phyloP scores from a whole-genome alignment of 441 rosid genomes.

The Pelargonium myrrhifolium region DNA sequence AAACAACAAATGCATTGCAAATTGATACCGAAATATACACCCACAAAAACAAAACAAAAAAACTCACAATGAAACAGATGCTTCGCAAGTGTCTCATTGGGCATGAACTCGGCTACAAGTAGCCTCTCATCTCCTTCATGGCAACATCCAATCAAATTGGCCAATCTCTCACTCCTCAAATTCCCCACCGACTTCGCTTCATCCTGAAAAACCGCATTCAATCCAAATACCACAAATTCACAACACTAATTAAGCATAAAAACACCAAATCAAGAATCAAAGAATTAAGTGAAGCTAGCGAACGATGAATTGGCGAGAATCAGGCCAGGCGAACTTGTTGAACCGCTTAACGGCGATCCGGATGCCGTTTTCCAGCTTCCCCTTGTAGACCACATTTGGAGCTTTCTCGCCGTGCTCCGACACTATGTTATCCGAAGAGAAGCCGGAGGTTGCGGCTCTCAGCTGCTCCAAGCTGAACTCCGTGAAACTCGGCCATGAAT shows the following conservation, averaged over 20 bases:
- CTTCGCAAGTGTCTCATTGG: slow-evolving; percentile 64
- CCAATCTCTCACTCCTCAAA: slow-evolving; percentile 49
- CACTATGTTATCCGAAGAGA: slow-evolving; percentile 47
- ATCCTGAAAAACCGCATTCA: neutral
- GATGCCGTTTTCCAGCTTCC: slow-evolving; percentile 39
- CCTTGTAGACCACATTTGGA: slow-evolving; percentile 23
- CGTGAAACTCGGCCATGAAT: slow-evolving; percentile 14
- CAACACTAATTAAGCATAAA: neutral
- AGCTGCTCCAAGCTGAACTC: slow-evolving; percentile 20
- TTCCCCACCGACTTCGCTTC: slow-evolving; percentile 66
- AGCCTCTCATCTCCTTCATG: slow-evolving; percentile 68
- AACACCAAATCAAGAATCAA: neutral
- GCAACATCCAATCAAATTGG: slow-evolving; percentile 61
- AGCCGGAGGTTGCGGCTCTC: slow-evolving; percentile 39
- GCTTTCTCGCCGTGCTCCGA: slow-evolving; percentile 77
- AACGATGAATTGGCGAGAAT: slow-evolving; percentile 61
- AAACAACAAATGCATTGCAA: neutral
- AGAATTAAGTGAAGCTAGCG: neutral
- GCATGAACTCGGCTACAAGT: slow-evolving; percentile 69
- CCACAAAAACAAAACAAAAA: neutral
- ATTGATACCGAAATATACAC: neutral
- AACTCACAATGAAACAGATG: slow-evolving; percentile 61
- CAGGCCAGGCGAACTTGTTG: slow-evolving; percentile 70
- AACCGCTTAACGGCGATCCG: slow-evolving; percentile 59
- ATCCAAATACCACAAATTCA: neutral